Evolutionary conservation across 192 early-diverging fungal genomes (phyloP), one percentile per base, ranked within the genome.

Genomic region (Phlyctochytrium planicorne): DNA sequence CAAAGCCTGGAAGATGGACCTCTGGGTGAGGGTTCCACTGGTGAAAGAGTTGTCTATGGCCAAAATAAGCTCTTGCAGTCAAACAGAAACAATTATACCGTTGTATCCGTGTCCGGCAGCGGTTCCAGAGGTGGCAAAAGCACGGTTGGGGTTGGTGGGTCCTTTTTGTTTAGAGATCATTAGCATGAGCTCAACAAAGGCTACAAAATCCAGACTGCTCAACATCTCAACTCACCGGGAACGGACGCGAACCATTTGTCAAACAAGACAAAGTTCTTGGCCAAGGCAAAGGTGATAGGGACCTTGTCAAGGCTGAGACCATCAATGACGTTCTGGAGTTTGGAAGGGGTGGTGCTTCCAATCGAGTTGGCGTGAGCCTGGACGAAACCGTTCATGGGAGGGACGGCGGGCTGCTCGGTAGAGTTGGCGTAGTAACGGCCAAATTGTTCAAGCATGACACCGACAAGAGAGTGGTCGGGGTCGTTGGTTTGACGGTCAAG

Each of bases 1-100:
- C 60, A 77, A 57, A 29, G 66, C 59, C 29, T 75, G 60, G 73
- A 76, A 77, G 30, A 77, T 77, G 29, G 74, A 65, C 31, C 60
- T 59, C 56, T 53, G 36, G 52, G 20, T 23, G 2, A 70, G 17
- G 25, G 40, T 47, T 47, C 40, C 40, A 6, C 40, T 47, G 40
- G 40, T 47, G 40, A 47, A 47, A 6, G 40, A 65, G 47, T 57
- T 59, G 24, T 55, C 14, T 25, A 37, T n/a, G n/a, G 47, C 47
- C 14, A n/a, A 25, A 17, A 59, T 14, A 12, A 59, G 57, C 17
- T n/a, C 57, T 59, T 30, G 57, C 14, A n/a, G 24, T 16, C 57
- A 30, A 25, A 59, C 24, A 17, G n/a, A n/a, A n/a, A n/a, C n/a
- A n/a, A 14, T 16, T 30, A 31, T 66, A 66, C 57, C 60, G 1